These are phyloP conservation scores for Ceratobasidium sp. DNA, from an alignment of 1,284 basidiomycete species.

Conservation along the genomic window DNA sequence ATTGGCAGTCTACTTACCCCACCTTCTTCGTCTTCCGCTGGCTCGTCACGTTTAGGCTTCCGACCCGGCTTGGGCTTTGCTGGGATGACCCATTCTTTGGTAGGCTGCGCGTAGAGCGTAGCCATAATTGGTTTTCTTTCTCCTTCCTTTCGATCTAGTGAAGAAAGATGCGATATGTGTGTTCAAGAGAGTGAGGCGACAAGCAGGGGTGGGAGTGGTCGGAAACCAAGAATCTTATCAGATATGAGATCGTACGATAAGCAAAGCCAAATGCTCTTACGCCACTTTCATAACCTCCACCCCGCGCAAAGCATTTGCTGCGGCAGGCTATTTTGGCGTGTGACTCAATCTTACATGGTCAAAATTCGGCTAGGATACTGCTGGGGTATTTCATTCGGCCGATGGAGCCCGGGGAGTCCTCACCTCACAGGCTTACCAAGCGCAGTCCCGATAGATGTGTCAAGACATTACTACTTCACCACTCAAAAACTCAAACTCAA, in stretches of 20 bases:
- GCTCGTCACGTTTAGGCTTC: constrained; percentile 60
- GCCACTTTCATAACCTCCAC: background rate
- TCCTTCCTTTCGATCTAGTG: background rate
- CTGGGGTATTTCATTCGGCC: background rate
- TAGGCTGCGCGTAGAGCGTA: constrained; percentile 55
- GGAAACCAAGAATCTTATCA: constrained; percentile 39
- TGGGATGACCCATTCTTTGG: constrained; percentile 91
- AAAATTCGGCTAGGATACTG: background rate
- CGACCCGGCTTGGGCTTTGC: constrained; percentile 90
- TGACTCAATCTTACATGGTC: background rate
- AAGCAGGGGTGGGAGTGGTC: constrained; percentile 37
- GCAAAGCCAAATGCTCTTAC: constrained; percentile 22
- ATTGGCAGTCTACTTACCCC: constrained; percentile 58
- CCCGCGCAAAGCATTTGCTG: background rate
- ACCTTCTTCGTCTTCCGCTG: constrained; percentile 56
- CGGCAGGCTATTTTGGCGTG: background rate
- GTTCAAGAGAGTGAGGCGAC: background rate
- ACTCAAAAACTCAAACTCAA: no score
- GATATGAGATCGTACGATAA: constrained; percentile 35
- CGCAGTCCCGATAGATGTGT: no score
- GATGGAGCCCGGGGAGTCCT: background rate
- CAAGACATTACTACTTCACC: no score
- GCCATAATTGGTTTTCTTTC: background rate
- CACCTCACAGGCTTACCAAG: background rate
- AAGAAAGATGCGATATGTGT: background rate